These are phyloP conservation scores for Pseudogymnoascus verrucosus DNA, from an alignment of 2,329 filamentous ascomycete species.

Conservation along the genomic window DNA sequence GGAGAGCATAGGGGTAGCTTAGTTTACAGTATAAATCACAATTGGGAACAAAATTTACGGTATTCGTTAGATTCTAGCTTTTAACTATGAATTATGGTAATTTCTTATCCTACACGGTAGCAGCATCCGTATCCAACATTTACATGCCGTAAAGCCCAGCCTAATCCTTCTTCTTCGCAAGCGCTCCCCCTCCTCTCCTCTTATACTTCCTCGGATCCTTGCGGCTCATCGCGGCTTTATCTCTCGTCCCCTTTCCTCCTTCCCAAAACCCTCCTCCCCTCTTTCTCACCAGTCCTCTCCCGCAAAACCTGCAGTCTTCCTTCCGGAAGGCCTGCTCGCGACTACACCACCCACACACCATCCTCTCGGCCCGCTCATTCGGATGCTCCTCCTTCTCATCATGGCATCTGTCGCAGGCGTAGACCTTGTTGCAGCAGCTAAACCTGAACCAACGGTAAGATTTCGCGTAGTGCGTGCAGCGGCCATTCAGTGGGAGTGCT, in stretches of 20 bases:
- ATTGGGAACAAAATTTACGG: not conserved
- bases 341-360: constrained; percentile 75
- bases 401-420: constrained; percentile 66
- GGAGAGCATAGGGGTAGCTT: not conserved
- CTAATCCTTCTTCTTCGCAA: constrained; percentile 2
- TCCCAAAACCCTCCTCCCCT: constrained; percentile 75
- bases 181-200: constrained; percentile 37
- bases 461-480: constrained; percentile 50
- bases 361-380: constrained; percentile 74
- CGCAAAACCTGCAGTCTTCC: constrained; percentile 69
- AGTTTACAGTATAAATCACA: not conserved
- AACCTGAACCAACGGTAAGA: constrained; percentile 59
- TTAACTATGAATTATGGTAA: not conserved
- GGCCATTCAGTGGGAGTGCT: constrained; percentile 43
- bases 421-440: constrained; percentile 51
- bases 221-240: constrained; percentile 61
- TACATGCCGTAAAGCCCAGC: not conserved
- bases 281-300: constrained; percentile 57
- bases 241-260: constrained; percentile 74
- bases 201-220: constrained; percentile 71
- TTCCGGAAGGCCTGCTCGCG: constrained; percentile 73
- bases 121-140: not conserved
- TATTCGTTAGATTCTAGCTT: not conserved
- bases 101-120: not conserved
- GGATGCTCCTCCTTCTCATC: constrained; percentile 54